phyloP scores from a whole-genome alignment of 306 rosid genomes.

The Cicer bijugum region DNA sequence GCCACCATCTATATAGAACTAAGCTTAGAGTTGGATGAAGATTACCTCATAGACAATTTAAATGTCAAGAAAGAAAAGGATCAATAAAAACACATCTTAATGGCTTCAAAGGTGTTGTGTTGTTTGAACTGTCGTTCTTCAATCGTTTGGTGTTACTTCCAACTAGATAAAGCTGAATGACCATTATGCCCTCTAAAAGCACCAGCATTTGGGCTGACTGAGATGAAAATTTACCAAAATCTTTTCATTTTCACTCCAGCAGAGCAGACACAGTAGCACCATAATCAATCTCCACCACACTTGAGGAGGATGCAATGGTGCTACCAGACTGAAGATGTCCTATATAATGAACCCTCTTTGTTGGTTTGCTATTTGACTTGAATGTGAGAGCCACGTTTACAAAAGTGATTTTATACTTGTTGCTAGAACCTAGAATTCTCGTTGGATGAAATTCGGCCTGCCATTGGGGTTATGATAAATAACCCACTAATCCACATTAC shows the following conservation, averaged over 20 bases:
- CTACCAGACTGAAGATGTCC: background rate
- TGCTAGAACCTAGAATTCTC: background rate
- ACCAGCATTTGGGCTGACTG: constrained; percentile 5
- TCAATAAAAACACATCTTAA: background rate
- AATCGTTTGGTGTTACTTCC: background rate
- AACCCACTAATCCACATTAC: background rate
- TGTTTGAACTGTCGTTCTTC: background rate
- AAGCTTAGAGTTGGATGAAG: background rate
- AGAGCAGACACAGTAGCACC: background rate
- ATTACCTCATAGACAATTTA: background rate
- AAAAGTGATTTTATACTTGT: background rate
- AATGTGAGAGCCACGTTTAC: background rate
- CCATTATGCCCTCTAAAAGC: background rate
- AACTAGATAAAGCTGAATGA: constrained; percentile 7
- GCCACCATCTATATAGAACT: background rate
- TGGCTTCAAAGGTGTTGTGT: background rate
- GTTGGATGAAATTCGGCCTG: background rate
- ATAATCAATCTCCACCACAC: background rate
- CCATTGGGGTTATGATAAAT: background rate
- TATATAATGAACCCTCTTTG: background rate
- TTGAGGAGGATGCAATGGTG: background rate
- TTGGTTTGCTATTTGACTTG: background rate
- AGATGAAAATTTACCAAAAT: background rate
- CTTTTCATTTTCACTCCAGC: background rate
- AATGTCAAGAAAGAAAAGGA: background rate